Evolutionary conservation across 768 basidiomycete genomes (phyloP).

Genomic region (Naganishia vaughanmartiniae): DNA sequence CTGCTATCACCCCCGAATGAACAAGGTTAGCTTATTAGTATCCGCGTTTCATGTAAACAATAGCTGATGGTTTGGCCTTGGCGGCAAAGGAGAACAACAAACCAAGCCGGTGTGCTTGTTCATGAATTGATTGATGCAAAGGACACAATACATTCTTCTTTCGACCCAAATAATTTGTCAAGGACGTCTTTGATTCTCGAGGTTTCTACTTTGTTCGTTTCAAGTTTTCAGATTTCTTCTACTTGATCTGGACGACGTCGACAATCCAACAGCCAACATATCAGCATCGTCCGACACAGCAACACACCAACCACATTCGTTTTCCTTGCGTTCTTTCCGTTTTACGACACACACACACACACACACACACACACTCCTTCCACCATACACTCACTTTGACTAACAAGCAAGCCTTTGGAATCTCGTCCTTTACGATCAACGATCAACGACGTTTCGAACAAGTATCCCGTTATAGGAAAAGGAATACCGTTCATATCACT

Average conservation of each 20-base stretch:
- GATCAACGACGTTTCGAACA: background rate
- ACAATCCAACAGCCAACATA: background rate
- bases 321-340: background rate
- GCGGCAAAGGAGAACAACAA: slow-evolving; percentile 15
- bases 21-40: background rate
- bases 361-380: background rate
- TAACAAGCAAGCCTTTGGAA: too few species aligned
- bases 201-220: background rate
- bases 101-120: background rate
- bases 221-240: background rate
- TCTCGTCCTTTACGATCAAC: background rate
- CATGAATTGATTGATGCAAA: slow-evolving; percentile 2
- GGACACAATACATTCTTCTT: background rate
- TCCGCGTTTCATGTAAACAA: slow-evolving; percentile 18
- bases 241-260: slow-evolving; percentile 1
- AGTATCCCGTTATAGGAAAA: background rate
- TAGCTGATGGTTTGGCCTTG: background rate
- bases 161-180: too few species aligned
- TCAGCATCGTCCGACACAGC: background rate
- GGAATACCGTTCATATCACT: background rate
- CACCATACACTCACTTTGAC: slow-evolving; percentile 4
- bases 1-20: background rate
- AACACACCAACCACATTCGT: background rate
- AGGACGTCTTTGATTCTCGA: background rate
- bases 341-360: too few species aligned